Conservation (phyloP, 192 early-diverging fungal genomes). For the Dissophora globulifera region DNA sequence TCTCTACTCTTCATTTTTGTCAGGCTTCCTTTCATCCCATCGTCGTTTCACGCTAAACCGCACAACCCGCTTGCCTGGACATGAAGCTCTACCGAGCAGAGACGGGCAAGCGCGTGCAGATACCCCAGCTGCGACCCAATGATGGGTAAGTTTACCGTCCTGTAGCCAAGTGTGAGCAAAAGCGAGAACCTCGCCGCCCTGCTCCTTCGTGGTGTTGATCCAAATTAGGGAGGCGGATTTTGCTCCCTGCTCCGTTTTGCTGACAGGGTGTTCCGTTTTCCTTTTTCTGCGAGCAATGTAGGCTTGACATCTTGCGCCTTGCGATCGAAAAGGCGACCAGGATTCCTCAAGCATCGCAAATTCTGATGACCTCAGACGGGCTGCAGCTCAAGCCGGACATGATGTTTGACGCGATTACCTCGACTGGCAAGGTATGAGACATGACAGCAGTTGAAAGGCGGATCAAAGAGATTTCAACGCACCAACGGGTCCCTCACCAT, state of each 20-base stretch:
- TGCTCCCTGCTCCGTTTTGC: neutral
- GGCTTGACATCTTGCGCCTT: slow-evolving; percentile 45
- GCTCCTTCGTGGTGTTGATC: too few relatives aligned
- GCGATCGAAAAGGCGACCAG: slow-evolving; percentile 57
- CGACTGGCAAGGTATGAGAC: slow-evolving; percentile 60
- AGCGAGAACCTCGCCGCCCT: too few relatives aligned
- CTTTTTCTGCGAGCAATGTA: neutral
- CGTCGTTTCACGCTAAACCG: neutral
- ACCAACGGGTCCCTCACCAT: too few relatives aligned
- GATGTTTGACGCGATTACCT: slow-evolving; percentile 55
- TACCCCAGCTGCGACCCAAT: slow-evolving; percentile 53
- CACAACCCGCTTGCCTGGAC: slow-evolving; percentile 39
- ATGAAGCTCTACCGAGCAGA: slow-evolving; percentile 69
- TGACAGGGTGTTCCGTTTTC: neutral
- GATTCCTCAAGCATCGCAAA: slow-evolving; percentile 58
- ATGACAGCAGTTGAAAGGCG: too few relatives aligned
- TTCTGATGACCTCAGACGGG: slow-evolving; percentile 65
- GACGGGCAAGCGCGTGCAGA: slow-evolving; percentile 61
- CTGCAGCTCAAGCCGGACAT: slow-evolving; percentile 58
- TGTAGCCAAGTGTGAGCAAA: neutral
- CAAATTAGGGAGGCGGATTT: neutral
- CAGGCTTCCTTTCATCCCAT: too few relatives aligned
- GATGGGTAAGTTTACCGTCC: slow-evolving; percentile 34
- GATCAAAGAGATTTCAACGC: too few relatives aligned
- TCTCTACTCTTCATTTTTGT: too few relatives aligned